phyloP scores from a whole-genome alignment of 1,284 basidiomycete genomes.

The Trametes polyzona region DNA sequence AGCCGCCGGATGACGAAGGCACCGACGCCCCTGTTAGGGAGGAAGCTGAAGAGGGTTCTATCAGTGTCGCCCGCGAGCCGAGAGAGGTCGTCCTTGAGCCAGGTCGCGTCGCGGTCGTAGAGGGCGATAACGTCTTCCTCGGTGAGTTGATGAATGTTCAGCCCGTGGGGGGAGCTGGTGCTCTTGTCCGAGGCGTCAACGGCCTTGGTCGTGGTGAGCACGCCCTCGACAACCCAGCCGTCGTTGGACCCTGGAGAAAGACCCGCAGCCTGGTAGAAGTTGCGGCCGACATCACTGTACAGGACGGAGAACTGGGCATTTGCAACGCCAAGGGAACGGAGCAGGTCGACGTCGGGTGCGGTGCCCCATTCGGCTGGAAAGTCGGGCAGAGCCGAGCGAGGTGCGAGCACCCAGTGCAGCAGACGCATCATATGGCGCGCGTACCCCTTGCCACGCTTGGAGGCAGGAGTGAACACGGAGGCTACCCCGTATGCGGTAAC shows the following conservation, averaged over 20 bases:
- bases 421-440: constrained; percentile 54
- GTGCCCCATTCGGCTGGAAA: constrained; percentile 47
- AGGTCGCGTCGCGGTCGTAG: constrained; percentile 26
- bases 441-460: constrained; percentile 48
- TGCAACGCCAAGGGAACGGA: constrained; percentile 22
- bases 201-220: constrained; percentile 49
- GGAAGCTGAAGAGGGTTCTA: constrained; percentile 43
- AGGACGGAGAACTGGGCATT: constrained; percentile 54
- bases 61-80: constrained; percentile 8
- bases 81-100: constrained; percentile 28
- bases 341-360: constrained; percentile 32
- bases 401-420: constrained; percentile 47
- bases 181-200: not conserved
- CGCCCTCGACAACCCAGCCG: constrained; percentile 53
- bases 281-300: constrained; percentile 64
- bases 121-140: constrained; percentile 26
- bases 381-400: constrained; percentile 28
- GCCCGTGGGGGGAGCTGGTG: not conserved
- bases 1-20: constrained; percentile 42
- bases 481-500: constrained; percentile 44
- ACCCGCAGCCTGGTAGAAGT: constrained; percentile 56
- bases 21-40: constrained; percentile 50
- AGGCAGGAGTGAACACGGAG: constrained; percentile 47
- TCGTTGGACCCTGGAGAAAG: constrained; percentile 34
- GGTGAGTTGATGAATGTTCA: constrained; percentile 22